These are phyloP conservation scores for Trypanosoma congolense DNA, from an alignment of 208 protist species.

Conservation along the genomic window DNA sequence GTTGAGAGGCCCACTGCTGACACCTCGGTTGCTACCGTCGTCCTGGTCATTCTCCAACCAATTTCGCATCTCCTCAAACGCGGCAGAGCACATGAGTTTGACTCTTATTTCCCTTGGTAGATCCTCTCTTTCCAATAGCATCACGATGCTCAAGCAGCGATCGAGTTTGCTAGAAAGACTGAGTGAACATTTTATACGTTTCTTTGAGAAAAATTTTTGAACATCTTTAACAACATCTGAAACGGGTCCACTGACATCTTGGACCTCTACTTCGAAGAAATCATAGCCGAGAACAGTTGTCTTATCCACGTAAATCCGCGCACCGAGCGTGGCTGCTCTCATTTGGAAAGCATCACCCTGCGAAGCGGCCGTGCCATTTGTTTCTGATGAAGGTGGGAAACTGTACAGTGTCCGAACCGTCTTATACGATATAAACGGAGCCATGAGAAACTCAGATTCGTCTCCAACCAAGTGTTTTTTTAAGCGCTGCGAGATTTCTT, in stretches of 20 bases:
- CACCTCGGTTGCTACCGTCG: neutral
- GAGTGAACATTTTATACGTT: slow-evolving; percentile 33
- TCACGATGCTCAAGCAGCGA: slow-evolving; percentile 39
- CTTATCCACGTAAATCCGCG: too few relatives aligned
- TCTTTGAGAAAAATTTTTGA: slow-evolving; percentile 25
- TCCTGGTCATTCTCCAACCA: slow-evolving; percentile 32
- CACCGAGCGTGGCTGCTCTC: too few relatives aligned
- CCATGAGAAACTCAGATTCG: too few relatives aligned
- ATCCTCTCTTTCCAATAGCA: slow-evolving; percentile 46
- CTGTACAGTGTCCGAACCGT: too few relatives aligned
- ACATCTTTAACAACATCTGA: slow-evolving; percentile 50
- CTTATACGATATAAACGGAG: too few relatives aligned
- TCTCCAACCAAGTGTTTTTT: too few relatives aligned
- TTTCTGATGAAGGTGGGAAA: too few relatives aligned
- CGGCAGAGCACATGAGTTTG: too few relatives aligned
- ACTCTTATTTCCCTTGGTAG: slow-evolving; percentile 40
- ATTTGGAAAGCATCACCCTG: too few relatives aligned
- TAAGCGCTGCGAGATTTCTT: too few relatives aligned
- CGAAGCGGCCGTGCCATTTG: too few relatives aligned
- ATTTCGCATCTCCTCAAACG: slow-evolving; percentile 37
- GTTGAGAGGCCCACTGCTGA: neutral
- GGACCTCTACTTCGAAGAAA: neutral
- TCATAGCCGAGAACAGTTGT: too few relatives aligned
- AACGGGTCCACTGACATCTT: slow-evolving; percentile 26
- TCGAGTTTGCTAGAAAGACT: slow-evolving; percentile 67